Evolutionary conservation across 2,329 filamentous ascomycete genomes (phyloP), one percentile per base, ranked within the genome.

Genomic region (Metarhizium anisopliae): DNA sequence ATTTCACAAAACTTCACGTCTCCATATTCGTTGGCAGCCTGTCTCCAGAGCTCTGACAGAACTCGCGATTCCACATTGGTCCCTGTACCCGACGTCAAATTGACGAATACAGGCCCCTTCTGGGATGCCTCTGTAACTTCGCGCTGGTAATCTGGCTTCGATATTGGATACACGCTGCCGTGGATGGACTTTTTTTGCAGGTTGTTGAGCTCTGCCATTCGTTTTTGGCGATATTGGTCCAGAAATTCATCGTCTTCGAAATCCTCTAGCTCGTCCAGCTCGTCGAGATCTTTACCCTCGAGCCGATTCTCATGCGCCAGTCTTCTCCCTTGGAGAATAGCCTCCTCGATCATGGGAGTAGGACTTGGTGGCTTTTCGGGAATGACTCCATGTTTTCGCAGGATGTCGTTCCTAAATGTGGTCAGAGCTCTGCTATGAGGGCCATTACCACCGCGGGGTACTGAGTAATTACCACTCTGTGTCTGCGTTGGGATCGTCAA

Each of bases 1-100:
- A 99, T 97, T 74, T 97, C 90, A 70, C 93, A 97, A 72, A 99
- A 99, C 74, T 99, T 99, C 70, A 99, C 77, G 61, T 99, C 93
- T 20, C 91, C 90, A 67, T 91, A 99, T 66, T 93, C 90, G 58
- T 73, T 74, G 1, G 94, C 93, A 45, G 94, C 80, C 66, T 91
- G 84, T 40, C 86, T 80, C 92, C 93, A 99, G 20, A 96, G 77
- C 67, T 95, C 88, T 1, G 86, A 85, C 63, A 97, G 73, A 3
- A 96, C 77, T 58, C 88, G 82, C 3, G 91, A 95, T 72, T 97
- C 92, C 38, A 87, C 80, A 66, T 96, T 96, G 53, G 83, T 88
- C 52, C 89, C 87, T 57, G 85, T 75, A 0, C 88, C 81, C 4
- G 89, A 90, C 6, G 87, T 93, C 52, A 97, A 78, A 62, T 96